A percentile compares a stretch with the other conserved stretches of the same genome.
Evolutionary conservation across 2,329 filamentous ascomycete species (phyloP).

Genomic region (Sporothrix phasma): DNA sequence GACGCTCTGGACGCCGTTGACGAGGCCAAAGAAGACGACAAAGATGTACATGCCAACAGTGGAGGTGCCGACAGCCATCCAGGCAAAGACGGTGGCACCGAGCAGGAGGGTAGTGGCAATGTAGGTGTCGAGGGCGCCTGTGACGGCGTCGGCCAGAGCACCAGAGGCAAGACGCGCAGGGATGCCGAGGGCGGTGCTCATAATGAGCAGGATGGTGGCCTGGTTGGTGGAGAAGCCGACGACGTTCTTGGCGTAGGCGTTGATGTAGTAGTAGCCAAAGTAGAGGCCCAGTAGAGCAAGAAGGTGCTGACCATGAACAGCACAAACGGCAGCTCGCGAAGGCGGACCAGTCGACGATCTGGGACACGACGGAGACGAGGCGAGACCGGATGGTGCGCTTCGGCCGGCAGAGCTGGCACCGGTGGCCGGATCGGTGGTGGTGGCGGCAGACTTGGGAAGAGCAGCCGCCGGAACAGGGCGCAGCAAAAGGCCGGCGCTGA

Average conservation of each 20-base stretch:
- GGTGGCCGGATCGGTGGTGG: too few species aligned
- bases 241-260: slow-evolving; percentile 27
- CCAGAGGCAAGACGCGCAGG: slow-evolving; percentile 43
- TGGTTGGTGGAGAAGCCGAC: slow-evolving; percentile 38
- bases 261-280: slow-evolving; percentile 40
- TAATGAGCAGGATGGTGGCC: slow-evolving; percentile 45
- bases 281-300: slow-evolving; percentile 41
- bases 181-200: slow-evolving; percentile 48
- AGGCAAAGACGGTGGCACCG: slow-evolving; percentile 29
- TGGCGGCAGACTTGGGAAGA: too few species aligned
- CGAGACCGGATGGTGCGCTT: background rate
- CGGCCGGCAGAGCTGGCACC: background rate
- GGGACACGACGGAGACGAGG: slow-evolving; percentile 24
- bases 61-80: slow-evolving; percentile 40
- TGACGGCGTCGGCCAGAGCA: slow-evolving; percentile 40
- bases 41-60: slow-evolving; percentile 34
- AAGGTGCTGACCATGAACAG: slow-evolving; percentile 31
- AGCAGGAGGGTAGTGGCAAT: slow-evolving; percentile 33
- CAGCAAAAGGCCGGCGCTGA: slow-evolving; percentile 33
- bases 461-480: slow-evolving; percentile 19
- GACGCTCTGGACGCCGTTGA: slow-evolving; percentile 33
- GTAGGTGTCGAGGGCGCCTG: slow-evolving; percentile 47
- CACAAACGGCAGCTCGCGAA: slow-evolving; percentile 40
- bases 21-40: slow-evolving; percentile 35
- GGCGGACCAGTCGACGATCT: slow-evolving; percentile 40